Evolutionary conservation across 1,284 basidiomycete genomes (phyloP), one percentile per base, ranked within the genome.

Genomic region (Coriolopsis trogii): DNA sequence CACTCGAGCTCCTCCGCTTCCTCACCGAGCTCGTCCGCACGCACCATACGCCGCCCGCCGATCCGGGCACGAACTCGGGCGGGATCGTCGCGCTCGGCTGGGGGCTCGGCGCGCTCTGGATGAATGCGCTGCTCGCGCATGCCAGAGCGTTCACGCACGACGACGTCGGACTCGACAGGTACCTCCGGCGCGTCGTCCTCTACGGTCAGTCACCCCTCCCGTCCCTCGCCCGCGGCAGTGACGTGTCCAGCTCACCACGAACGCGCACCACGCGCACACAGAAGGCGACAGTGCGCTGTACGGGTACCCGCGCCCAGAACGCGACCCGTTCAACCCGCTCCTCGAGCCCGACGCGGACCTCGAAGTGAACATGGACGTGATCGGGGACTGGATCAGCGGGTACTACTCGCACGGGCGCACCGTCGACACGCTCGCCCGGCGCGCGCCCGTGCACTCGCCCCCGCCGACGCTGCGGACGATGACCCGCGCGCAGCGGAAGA

Each of bases 401-500:
- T 55, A 53, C 42, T 59, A 53, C 57, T 26, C 37, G 20, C 56
- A 58, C 38, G 56, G 56, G 4, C 25, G 18, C 38, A 50, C 57
- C 1, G 23, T 31, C 25, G 41, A 41, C 4, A 41, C 53, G 38
- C 46, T 59, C 16, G 44, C 49, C 18, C 31, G 20, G 5, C 44
- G 34, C 16, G 31, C 23, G 1, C 46, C 47, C 7, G 38, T 42
- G 3, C 6, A 7, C 13, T 23, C 33, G 4, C 57, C 45, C 2
- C 44, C 42, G 2, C 48, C 53, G 9, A 55, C 53, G 29, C 20
- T 53, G 4, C 13, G 18, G 6, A 41, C 43, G 3, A 43, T 58
- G 28, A 51, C 48, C 3, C 38, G 28, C 6, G 56, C 36, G 20
- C 47, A 55, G 38, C 26, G 31, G 18, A 30, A 3, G n/a, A 23